Base-by-base conservation (phyloP, 2,329 filamentous ascomycete genomes). In the Atkinsonella hypoxylon region DNA sequence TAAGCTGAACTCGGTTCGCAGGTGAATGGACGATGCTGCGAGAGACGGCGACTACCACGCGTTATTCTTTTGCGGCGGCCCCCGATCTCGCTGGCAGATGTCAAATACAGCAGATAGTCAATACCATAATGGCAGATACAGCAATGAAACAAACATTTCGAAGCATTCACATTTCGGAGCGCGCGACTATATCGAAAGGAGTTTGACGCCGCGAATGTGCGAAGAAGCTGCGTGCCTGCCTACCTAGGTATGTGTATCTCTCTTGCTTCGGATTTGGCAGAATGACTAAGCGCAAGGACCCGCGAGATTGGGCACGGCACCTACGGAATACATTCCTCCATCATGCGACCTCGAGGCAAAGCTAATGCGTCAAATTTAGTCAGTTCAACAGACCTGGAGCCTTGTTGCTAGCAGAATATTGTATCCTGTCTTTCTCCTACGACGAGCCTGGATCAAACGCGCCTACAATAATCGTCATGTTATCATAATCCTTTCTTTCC, bases 41-140 rank as follows among this genome's bases (percentile, higher is more conserved):
- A 30, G 18, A n/a, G 11, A n/a, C 39, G 50, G 50, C 50, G 42
- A 52, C 18, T 46, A 48, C 50, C 50, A 46, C 22, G 30, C 30
- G 11, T 20, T 4, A n/a, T n/a, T 17, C 31, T 15, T 18, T 2
- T 20, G 41, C 50, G 50, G 46, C 22, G 42, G 36, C 34, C 50
- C 46, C 46, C 47, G 47, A 22, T 41, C n/a, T 17, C 10, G 34
- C 26, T 48, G 12, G 7, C 7, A 32, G 31, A 7, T 32, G 6
- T 12, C 12, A 6, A 12, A 32, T 32, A 12, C 31, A 32, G 31
- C 31, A 32, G 31, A 32, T 32, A 12, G 31, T 12, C 10, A 13
- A 34, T 34, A 22, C 20, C 20, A 22, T 22, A 22, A 8, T 10
- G 34, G 4, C 34, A 36, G 9, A 36, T 36, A 36, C 31, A 32